Evolutionary conservation across 495 filamentous ascomycete species (phyloP), one percentile per base, ranked within the genome.

Genomic region (Penicillium longicatenatum): DNA sequence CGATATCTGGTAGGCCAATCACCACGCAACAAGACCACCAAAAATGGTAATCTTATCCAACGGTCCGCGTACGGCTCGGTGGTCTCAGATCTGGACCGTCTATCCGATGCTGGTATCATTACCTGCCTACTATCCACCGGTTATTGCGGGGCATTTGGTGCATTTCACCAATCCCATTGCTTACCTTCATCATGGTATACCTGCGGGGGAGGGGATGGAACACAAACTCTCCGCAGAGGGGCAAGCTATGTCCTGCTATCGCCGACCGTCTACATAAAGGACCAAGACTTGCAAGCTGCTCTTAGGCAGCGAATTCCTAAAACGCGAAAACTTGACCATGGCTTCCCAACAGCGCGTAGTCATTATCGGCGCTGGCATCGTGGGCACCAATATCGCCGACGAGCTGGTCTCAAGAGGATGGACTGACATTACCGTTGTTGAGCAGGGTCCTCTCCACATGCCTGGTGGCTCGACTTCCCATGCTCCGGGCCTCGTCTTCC

Each of bases 361-460:
- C 46, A 81, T 82, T 42, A 81, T 82, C 58, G 79, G 79, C 22
- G 79, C 79, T 31, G 79, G 79, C 6, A 82, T 82, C 51, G 79
- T 82, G 21, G 79, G 79, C 45, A 73, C 75, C 47, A 82, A 82
- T 53, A 53, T 82, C 24, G 79, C 79, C 35, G 79, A 82, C 57
- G 79, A 82, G 69, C 69, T 82, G 48, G 70, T 79, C 57, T 70
- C 70, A 19, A 75, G 75, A 17, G 79, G 79, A 69, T 81, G 79
- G 74, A 71, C 50, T 14, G 61, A 80, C 59, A 79, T 82, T 66
- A 81, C 79, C n/a, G 76, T 82, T 58, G 67, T 82, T 57, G 79
- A 82, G 58, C 79, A 82, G 54, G 79, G 79, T 10, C 79, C 79
- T 21, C 55, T 82, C 31, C 52, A 72, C 49, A 71, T 82, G 71